A percentile compares a stretch with the other conserved stretches of the same genome.
These are phyloP conservation scores for Pezicula radicicola DNA, from an alignment of 2,329 filamentous ascomycete species.

Conservation along the genomic window DNA sequence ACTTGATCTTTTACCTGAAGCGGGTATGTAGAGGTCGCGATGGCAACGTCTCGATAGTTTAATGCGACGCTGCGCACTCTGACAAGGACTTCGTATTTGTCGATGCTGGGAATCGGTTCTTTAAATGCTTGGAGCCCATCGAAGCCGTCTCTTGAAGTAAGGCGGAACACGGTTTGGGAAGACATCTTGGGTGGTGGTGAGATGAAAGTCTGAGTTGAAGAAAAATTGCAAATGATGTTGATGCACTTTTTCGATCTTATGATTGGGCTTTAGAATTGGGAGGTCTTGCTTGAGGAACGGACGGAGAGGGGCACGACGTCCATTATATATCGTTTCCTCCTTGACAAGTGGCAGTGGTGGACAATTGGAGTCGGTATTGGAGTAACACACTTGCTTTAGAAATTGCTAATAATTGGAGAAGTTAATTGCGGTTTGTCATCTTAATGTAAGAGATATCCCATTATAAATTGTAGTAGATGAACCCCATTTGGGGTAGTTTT, in stretches of 20 bases:
- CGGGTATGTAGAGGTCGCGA: constrained; percentile 28
- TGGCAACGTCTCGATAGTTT: constrained; percentile 32
- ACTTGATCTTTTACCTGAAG: constrained; percentile 30
- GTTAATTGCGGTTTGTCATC: not conserved
- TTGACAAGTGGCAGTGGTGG: not conserved
- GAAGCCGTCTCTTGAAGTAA: constrained; percentile 1
- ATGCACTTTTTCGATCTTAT: not conserved
- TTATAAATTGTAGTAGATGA: not conserved
- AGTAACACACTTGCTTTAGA: not conserved
- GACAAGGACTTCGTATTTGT: constrained; percentile 27
- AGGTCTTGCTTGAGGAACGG: not conserved
- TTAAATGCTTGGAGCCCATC: constrained; percentile 19
- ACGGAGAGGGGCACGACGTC: not conserved
- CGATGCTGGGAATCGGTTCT: constrained; percentile 24
- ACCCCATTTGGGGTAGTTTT: not conserved
- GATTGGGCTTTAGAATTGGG: not conserved
- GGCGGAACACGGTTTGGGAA: constrained; percentile 12
- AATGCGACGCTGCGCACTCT: constrained; percentile 28
- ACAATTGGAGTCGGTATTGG: not conserved
- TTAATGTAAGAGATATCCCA: not conserved
- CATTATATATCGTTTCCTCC: not conserved
- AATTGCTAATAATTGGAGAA: not conserved
- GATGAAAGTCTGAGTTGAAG: not conserved
- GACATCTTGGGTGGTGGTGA: constrained; percentile 5
- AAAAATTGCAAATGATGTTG: not conserved